Percentiles rank a stretch among this genome's conserved stretches.
phyloP scores from a whole-genome alignment of 1,284 basidiomycete species.

The Trichosporon coremiiforme region DNA sequence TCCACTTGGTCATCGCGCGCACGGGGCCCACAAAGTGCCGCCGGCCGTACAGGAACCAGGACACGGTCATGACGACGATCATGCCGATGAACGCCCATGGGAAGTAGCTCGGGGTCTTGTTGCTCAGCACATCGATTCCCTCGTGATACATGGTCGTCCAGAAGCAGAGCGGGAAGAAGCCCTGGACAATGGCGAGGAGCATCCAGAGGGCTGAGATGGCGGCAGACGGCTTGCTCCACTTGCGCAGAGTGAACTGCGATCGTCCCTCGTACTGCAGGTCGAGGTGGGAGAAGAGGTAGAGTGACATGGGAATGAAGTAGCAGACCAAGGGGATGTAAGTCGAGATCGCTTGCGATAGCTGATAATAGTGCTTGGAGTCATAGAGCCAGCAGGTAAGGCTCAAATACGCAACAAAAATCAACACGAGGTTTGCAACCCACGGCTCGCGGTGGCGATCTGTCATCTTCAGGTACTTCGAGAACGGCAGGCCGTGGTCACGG shows the following conservation, averaged over 20 bases:
- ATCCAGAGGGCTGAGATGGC: background rate
- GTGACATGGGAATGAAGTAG: slow-evolving; percentile 37
- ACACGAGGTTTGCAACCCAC: slow-evolving; percentile 48
- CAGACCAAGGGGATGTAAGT: slow-evolving; percentile 4
- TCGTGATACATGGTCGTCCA: background rate
- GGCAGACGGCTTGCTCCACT: slow-evolving; percentile 35
- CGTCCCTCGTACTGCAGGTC: slow-evolving; percentile 52
- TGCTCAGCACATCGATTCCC: background rate
- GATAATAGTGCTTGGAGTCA: background rate
- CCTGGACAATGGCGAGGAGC: background rate
- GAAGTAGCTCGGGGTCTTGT: slow-evolving; percentile 6
- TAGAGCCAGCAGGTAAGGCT: background rate
- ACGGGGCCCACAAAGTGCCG: slow-evolving; percentile 52
- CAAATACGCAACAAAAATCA: slow-evolving; percentile 38
- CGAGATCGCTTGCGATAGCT: slow-evolving; percentile 1
- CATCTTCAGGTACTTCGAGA: slow-evolving; percentile 44
- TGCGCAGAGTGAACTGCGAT: slow-evolving; percentile 50
- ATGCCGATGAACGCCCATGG: slow-evolving; percentile 13
- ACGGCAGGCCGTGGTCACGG: slow-evolving; percentile 54
- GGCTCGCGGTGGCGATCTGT: slow-evolving; percentile 49
- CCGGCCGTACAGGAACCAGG: slow-evolving; percentile 22
- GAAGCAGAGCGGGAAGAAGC: background rate
- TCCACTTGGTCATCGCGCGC: slow-evolving; percentile 52
- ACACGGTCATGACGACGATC: slow-evolving; percentile 2
- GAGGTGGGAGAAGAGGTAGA: slow-evolving; percentile 49